Percentiles rank a stretch among this genome's conserved stretches.
Evolutionary conservation across 2,329 filamentous ascomycete genomes (phyloP).

Genomic region (Fulvia fulva): DNA sequence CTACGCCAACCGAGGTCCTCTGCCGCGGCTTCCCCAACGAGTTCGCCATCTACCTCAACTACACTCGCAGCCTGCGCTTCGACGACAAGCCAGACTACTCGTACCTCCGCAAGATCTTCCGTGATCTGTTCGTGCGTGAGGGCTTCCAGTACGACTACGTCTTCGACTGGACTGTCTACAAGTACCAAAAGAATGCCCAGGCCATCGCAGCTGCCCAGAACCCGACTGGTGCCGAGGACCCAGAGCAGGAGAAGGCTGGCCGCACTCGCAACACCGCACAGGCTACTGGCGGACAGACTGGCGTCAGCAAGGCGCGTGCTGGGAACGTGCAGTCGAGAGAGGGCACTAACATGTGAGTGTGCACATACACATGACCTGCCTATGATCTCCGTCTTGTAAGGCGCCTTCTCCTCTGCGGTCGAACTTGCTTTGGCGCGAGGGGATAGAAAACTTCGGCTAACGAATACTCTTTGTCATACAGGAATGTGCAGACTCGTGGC

Average conservation of each 20-base stretch:
- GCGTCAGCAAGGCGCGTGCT: conserved; percentile 63
- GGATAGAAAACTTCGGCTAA: conserved; percentile 52
- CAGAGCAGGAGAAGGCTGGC: conserved; percentile 72
- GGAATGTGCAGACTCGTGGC: conserved; percentile 40
- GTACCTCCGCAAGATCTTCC: conserved; percentile 99
- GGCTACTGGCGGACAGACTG: conserved; percentile 53
- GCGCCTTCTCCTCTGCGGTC: conserved; percentile 81
- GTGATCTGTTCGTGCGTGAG: conserved; percentile 96
- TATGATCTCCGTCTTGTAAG: conserved; percentile 61
- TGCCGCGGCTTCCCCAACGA: conserved; percentile 99
- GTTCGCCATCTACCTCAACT: conserved; percentile 99
- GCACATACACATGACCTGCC: conserved; percentile 48
- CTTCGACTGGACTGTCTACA: conserved; percentile 99
- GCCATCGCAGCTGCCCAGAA: conserved; percentile 78
- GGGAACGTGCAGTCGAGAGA: conserved; percentile 74
- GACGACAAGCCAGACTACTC: conserved; percentile 99
- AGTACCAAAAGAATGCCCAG: conserved; percentile 99
- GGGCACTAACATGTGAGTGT: conserved; percentile 95
- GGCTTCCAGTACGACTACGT: conserved; percentile 99
- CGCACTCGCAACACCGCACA: conserved; percentile 59
- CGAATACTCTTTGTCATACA: conserved; percentile 36
- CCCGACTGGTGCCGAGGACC: conserved; percentile 53
- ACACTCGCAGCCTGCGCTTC: conserved; percentile 96
- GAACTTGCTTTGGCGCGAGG: conserved; percentile 67
- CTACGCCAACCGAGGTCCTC: conserved; percentile 93